Conservation (phyloP, 2,329 filamentous ascomycete genomes). For the Sarocladiaceae sp. region DNA sequence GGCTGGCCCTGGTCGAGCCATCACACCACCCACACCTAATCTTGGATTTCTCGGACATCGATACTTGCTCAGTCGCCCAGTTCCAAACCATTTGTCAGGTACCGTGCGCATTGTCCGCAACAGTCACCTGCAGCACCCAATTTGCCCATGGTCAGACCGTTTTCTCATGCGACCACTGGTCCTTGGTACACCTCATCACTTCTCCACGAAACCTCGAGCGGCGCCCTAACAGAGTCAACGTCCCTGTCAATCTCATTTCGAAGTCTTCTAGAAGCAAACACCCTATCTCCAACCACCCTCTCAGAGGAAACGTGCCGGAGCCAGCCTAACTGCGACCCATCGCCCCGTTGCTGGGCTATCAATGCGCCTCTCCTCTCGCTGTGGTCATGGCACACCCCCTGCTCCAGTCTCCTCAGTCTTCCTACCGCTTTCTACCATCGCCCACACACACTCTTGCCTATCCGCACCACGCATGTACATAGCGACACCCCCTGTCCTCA, state of each 20-base stretch:
- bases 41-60: neutral
- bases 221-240: neutral
- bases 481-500: conserved; percentile 3
- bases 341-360: neutral
- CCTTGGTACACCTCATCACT: neutral
- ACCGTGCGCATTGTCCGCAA: neutral
- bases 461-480: neutral
- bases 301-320: neutral
- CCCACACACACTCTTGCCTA: conserved; percentile 2
- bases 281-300: neutral
- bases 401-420: neutral
- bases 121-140: neutral
- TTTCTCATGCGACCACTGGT: neutral
- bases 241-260: conserved; percentile 4
- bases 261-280: conserved; percentile 9
- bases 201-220: neutral
- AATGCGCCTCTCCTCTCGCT: neutral
- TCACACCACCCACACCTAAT: conserved; percentile 10
- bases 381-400: conserved; percentile 9
- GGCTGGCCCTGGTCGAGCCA: conserved; percentile 9
- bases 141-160: conserved; percentile 2
- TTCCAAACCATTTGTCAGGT: neutral
- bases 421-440: neutral
- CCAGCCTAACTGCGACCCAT: neutral
- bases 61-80: neutral